Conservation (phyloP, 1,284 basidiomycete genomes). For the Ceratobasidium sp. region DNA sequence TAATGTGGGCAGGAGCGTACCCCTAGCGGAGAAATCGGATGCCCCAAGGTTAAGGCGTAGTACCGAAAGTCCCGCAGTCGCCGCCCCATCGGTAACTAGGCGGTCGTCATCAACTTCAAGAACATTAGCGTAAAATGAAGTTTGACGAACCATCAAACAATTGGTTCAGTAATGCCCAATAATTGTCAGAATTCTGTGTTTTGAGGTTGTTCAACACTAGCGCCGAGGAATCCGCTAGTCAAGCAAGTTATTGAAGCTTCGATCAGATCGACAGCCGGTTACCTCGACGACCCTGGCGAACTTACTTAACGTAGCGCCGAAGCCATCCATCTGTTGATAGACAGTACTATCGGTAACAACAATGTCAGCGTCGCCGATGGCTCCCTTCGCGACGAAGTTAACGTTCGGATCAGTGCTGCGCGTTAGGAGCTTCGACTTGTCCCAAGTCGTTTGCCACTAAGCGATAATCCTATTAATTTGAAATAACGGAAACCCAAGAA, state of each 20-base stretch:
- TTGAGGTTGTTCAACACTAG: conserved; percentile 66
- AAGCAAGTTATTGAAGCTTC: no score
- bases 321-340: conserved; percentile 65
- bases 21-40: conserved; percentile 66
- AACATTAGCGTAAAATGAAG: not conserved
- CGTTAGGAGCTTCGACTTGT: conserved; percentile 65
- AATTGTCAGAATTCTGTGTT: conserved; percentile 63
- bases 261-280: not conserved
- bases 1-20: conserved; percentile 53
- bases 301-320: conserved; percentile 66
- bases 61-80: conserved; percentile 66
- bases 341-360: conserved; percentile 61
- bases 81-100: conserved; percentile 63
- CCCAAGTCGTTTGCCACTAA: conserved; percentile 77
- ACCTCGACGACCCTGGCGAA: conserved; percentile 10
- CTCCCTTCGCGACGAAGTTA: conserved; percentile 65
- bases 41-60: conserved; percentile 69
- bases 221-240: conserved; percentile 67
- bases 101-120: not conserved
- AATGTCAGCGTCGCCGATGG: conserved; percentile 64
- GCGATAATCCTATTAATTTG: not conserved
- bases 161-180: conserved; percentile 62
- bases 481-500: not conserved
- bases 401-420: conserved; percentile 51
- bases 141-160: conserved; percentile 62